phyloP scores from a whole-genome alignment of 75 land plant genomes.

The Sequoia sempervirens region DNA sequence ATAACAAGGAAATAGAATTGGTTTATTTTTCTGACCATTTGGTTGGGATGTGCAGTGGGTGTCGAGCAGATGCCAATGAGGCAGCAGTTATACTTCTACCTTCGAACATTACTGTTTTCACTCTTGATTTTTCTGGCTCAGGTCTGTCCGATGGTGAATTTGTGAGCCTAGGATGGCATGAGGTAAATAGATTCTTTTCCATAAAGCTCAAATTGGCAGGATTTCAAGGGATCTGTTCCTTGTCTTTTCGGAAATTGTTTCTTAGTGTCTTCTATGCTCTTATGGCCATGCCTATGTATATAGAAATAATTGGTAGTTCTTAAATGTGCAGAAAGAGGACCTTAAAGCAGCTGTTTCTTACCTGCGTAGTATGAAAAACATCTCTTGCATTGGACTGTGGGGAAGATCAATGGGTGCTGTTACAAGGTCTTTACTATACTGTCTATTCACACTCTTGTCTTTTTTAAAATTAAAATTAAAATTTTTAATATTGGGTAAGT shows the following conservation, averaged over 20 bases:
- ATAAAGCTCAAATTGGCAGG: not conserved
- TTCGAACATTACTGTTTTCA: slow-evolving; percentile 81
- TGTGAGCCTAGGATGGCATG: slow-evolving; percentile 97
- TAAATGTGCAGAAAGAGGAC: slow-evolving; percentile 73
- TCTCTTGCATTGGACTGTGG: slow-evolving; percentile 91
- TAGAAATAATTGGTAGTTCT: slow-evolving; percentile 1
- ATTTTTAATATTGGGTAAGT: too few species aligned
- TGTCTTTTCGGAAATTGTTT: not conserved
- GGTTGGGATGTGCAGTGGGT: slow-evolving; percentile 57
- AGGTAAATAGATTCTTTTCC: slow-evolving; percentile 34
- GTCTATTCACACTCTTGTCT: not conserved
- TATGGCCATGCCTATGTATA: not conserved
- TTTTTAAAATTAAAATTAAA: not conserved
- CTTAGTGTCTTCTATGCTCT: not conserved
- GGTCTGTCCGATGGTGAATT: slow-evolving; percentile 86
- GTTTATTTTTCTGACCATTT: not conserved
- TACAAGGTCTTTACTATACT: slow-evolving; percentile 55
- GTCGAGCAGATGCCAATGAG: slow-evolving; percentile 94
- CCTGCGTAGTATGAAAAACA: slow-evolving; percentile 61
- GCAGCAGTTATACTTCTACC: slow-evolving; percentile 82
- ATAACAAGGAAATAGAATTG: not conserved
- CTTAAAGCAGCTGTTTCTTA: slow-evolving; percentile 71
- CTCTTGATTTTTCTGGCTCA: slow-evolving; percentile 91
- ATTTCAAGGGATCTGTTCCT: not conserved
- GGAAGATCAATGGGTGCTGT: slow-evolving; percentile 99